phyloP scores from a whole-genome alignment of 108 stramenopile species.

The Cyclotella choctawhatcheeana region DNA sequence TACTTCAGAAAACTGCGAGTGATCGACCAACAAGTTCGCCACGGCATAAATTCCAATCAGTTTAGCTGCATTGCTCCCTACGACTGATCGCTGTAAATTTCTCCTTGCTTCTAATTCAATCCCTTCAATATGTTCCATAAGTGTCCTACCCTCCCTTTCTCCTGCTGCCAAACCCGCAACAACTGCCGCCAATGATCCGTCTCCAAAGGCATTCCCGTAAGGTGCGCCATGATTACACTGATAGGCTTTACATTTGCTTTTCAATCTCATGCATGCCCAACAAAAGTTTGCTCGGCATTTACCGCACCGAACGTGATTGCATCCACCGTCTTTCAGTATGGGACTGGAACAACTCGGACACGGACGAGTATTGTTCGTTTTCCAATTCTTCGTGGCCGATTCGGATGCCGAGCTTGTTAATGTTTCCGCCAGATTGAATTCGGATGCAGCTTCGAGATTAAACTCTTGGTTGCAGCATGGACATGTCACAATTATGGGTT shows the following conservation, averaged over 20 bases:
- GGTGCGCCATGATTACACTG: constrained; percentile 64
- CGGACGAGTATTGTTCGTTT: constrained; percentile 38
- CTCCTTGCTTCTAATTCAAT: constrained; percentile 19
- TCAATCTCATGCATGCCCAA: constrained; percentile 71
- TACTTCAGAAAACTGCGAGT: background rate
- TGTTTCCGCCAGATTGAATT: constrained; percentile 24
- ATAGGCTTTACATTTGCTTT: constrained; percentile 52
- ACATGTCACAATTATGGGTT: constrained; percentile 64
- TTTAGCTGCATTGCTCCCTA: constrained; percentile 1
- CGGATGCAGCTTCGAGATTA: constrained; percentile 57
- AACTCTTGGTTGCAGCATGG: constrained; percentile 66
- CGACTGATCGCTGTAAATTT: constrained; percentile 6
- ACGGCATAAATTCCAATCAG: background rate
- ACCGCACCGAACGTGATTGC: constrained; percentile 57
- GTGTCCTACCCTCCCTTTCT: constrained; percentile 28
- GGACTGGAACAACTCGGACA: constrained; percentile 50
- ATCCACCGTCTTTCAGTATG: constrained; percentile 53
- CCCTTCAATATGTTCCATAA: constrained; percentile 39
- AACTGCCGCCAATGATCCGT: constrained; percentile 23
- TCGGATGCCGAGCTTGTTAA: constrained; percentile 29
- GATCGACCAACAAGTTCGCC: background rate
- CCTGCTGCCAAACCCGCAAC: constrained; percentile 13
- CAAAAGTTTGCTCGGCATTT: constrained; percentile 64
- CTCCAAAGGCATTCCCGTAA: constrained; percentile 58
- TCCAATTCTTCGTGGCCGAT: constrained; percentile 59